Base-by-base conservation (phyloP, 768 basidiomycete species). In the Galerina sulciceps region DNA sequence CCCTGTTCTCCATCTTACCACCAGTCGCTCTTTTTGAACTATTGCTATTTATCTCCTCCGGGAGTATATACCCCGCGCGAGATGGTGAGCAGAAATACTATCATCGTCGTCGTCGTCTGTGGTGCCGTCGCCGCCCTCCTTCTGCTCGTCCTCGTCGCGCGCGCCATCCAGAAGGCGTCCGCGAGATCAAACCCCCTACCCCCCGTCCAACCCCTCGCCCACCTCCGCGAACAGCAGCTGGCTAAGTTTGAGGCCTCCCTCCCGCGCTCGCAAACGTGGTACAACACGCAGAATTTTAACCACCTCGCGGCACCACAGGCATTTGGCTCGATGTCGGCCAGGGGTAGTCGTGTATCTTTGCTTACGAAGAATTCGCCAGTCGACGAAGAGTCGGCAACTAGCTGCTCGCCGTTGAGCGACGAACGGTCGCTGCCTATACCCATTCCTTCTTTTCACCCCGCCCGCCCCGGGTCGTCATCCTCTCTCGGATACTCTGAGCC, bases 171-270 rank as follows among this genome's bases (percentile, higher is more conserved):
- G 49, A 57, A 38, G 74, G 65, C 23, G 66, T 71, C 62, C 69
- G 10, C 59, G 67, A 15, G 65, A 23, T 67, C 77, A 1, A 73
- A 68, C 0, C 88, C 89, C 3, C 76, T 89, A 0, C 89, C 88
- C 0, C 88, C 86, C 13, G 77, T 84, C 10, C 88, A 89, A 61
- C 83, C 85, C 14, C 81, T 89, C 20, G 86, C 87, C 4, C 84
- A 84, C 62, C 81, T 84, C 53, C 80, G 88, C 13, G 80, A 83
- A 61, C 80, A 79, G 31, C 77, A 81, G 52, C 65, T 79, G n/a
- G 72, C 79, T 9, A 75, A 79, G 38, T 71, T 80, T 42, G 71
- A 79, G 4, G 58, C 54, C 18, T 38, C 62, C 23, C 36, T 63
- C 6, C 57, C 64, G 14, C 65, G 62, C 41, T 53, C 61, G 38